These are phyloP conservation scores for Trametopsis cervina DNA, from an alignment of 768 basidiomycete genomes.

Conservation along the genomic window DNA sequence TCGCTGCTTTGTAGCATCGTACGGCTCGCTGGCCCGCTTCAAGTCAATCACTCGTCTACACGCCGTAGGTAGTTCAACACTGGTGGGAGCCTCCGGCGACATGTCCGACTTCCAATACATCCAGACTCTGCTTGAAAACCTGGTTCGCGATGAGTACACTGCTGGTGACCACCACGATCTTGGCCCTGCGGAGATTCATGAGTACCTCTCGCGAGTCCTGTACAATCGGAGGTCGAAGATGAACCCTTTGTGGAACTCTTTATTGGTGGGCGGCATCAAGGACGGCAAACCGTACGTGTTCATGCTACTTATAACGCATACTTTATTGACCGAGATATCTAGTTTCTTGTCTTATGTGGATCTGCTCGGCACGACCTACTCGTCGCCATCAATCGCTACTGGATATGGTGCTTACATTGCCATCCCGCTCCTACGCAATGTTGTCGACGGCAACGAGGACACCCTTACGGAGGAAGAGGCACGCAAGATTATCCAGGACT, in stretches of 20 bases:
- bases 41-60: constrained; percentile 89
- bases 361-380: constrained; percentile 93
- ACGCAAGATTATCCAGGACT: constrained; percentile 66
- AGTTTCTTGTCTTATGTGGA: constrained; percentile 95
- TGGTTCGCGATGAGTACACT: constrained; percentile 74
- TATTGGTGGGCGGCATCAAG: constrained; percentile 89
- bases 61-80: constrained; percentile 73
- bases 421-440: constrained; percentile 84
- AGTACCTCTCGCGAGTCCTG: constrained; percentile 87
- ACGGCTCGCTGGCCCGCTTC: constrained; percentile 95
- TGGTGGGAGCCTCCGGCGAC: constrained; percentile 91
- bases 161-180: constrained; percentile 79
- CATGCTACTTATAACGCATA: neutral
- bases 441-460: constrained; percentile 78
- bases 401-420: constrained; percentile 94
- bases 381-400: constrained; percentile 88
- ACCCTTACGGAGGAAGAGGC: constrained; percentile 76
- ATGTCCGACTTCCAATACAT: constrained; percentile 97
- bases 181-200: constrained; percentile 86
- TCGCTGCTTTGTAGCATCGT: constrained; percentile 59
- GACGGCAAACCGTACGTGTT: constrained; percentile 64
- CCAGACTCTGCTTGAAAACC: constrained; percentile 69
- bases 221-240: constrained; percentile 84
- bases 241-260: constrained; percentile 91
- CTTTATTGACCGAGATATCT: neutral